These are phyloP conservation scores for Chenopodium album DNA, from an alignment of 148 eudicot species.

Conservation along the genomic window DNA sequence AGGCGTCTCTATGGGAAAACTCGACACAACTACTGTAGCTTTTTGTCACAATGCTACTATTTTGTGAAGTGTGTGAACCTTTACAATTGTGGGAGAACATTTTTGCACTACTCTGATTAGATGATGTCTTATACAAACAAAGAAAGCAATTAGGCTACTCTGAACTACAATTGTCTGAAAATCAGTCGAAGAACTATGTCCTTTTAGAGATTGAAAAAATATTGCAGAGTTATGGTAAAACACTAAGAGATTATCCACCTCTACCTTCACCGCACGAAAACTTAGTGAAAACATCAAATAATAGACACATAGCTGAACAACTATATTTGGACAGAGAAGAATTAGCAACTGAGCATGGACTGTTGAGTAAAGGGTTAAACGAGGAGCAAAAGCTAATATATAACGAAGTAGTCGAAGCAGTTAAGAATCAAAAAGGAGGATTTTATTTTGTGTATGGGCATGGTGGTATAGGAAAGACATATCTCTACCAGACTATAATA, in stretches of 20 bases:
- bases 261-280: neutral
- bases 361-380: too few relatives aligned
- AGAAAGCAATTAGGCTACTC: neutral
- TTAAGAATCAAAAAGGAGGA: too few relatives aligned
- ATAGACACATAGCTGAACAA: too few relatives aligned
- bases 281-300: neutral
- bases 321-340: too few relatives aligned
- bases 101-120: neutral
- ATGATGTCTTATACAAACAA: neutral
- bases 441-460: too few relatives aligned
- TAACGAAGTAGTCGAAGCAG: too few relatives aligned
- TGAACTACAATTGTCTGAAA: neutral
- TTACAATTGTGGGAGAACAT: neutral
- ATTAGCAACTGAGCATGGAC: too few relatives aligned
- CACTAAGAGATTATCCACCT: neutral
- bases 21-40: neutral
- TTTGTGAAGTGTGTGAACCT: slow-evolving; percentile 2
- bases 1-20: slow-evolving; percentile 1
- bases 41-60: neutral
- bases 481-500: too few relatives aligned
- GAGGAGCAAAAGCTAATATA: too few relatives aligned
- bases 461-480: too few relatives aligned
- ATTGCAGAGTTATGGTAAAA: neutral
- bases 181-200: neutral
- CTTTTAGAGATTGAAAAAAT: too few relatives aligned